Evolutionary conservation across 225 moss, liverwort and hornwort species (phyloP).

Genomic region (Marchantia paleacea): DNA sequence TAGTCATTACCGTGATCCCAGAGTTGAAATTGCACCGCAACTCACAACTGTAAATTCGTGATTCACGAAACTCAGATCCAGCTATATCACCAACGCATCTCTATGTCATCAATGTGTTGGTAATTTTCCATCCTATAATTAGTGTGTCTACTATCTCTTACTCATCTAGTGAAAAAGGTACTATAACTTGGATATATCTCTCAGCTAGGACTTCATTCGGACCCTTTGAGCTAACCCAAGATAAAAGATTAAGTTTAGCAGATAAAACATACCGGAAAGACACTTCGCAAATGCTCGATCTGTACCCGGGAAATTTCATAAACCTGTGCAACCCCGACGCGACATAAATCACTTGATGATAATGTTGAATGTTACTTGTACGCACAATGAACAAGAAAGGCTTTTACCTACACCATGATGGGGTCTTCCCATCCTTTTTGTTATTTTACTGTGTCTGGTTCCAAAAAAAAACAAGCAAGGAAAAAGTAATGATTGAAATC

Average conservation of each 20-base stretch:
- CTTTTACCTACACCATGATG: too few relatives aligned
- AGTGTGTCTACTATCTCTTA: too few relatives aligned
- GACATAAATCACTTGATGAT: background rate
- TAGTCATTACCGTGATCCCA: background rate
- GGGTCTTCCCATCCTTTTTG: too few relatives aligned
- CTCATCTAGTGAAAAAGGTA: too few relatives aligned
- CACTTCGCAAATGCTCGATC: conserved; percentile 30
- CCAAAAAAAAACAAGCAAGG: background rate
- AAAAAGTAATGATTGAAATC: too few relatives aligned
- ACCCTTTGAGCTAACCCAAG: too few relatives aligned
- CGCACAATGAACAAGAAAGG: background rate
- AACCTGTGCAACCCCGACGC: conserved; percentile 20
- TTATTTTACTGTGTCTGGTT: too few relatives aligned
- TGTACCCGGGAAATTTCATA: conserved; percentile 48
- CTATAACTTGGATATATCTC: too few relatives aligned
- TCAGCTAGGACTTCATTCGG: too few relatives aligned
- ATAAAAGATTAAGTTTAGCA: background rate
- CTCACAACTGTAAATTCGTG: background rate
- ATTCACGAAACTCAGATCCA: background rate
- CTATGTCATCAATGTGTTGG: background rate
- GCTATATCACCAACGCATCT: background rate
- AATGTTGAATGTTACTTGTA: too few relatives aligned
- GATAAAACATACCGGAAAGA: conserved; percentile 36
- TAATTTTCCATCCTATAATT: background rate
- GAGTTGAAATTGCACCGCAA: background rate